Percentiles rank a stretch among this genome's conserved stretches.
Evolutionary conservation across 164 flowering plant species (phyloP).

Genomic region (Nymphaea colorata): DNA sequence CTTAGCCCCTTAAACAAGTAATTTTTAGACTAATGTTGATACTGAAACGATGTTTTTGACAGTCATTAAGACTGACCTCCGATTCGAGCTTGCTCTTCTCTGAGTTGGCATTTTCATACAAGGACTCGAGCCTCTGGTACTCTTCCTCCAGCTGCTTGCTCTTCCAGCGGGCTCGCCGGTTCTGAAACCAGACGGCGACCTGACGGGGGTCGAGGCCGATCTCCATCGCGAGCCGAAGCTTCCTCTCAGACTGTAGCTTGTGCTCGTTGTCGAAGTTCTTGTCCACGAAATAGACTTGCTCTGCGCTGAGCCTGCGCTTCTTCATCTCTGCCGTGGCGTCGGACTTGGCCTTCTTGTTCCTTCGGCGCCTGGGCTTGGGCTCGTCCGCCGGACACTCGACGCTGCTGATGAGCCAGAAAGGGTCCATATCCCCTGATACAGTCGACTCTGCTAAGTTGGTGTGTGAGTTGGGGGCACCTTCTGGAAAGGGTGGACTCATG

Average conservation of each 20-base stretch:
- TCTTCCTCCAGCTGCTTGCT: conserved; percentile 65
- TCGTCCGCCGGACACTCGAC: too few species aligned
- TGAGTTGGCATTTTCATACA: conserved; percentile 26
- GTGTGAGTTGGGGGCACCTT: too few species aligned
- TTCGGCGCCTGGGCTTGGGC: too few species aligned
- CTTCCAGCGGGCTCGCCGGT: conserved; percentile 67
- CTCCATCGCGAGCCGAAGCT: conserved; percentile 48
- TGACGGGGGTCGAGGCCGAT: conserved; percentile 64
- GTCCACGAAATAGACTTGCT: conserved; percentile 46
- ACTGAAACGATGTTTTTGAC: too few species aligned
- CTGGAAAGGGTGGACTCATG: too few species aligned
- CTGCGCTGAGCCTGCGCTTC: conserved; percentile 38
- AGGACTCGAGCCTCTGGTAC: conserved; percentile 27
- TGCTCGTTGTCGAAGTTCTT: conserved; percentile 42
- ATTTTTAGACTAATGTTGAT: too few species aligned
- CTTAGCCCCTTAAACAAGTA: too few species aligned
- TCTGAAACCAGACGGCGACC: conserved; percentile 82
- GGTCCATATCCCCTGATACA: too few species aligned
- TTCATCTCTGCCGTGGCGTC: too few species aligned
- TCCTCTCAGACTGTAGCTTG: conserved; percentile 54
- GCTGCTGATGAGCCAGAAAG: too few species aligned
- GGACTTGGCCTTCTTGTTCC: too few species aligned
- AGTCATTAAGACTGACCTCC: conserved; percentile 30
- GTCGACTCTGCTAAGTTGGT: too few species aligned
- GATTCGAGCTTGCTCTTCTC: conserved; percentile 59